Conservation (phyloP, 805 yeast genomes). For the Starmerella lactis-condensi region DNA sequence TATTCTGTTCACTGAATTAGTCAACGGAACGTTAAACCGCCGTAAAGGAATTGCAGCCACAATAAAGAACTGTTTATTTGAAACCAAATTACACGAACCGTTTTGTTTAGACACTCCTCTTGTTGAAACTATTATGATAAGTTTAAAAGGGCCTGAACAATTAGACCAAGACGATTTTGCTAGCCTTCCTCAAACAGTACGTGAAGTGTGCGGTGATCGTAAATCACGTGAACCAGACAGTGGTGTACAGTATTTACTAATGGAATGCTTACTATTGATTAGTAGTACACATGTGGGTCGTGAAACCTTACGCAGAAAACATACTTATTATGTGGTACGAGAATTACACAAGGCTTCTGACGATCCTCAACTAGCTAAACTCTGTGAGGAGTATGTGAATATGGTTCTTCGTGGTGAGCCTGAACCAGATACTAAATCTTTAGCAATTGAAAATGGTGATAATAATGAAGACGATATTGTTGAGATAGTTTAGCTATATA, state of each 20-base stretch:
- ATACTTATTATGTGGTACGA: slow-evolving; percentile 71
- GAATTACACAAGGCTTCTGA: slow-evolving; percentile 49
- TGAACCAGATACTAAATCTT: too few species aligned
- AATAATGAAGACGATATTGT: too few species aligned
- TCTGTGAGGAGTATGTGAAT: slow-evolving; percentile 73
- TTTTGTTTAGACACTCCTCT: slow-evolving; percentile 48
- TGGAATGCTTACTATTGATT: slow-evolving; percentile 62
- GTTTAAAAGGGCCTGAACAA: slow-evolving; percentile 57
- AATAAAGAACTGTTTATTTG: slow-evolving; percentile 75
- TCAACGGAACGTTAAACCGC: slow-evolving; percentile 54
- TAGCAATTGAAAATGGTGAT: too few species aligned
- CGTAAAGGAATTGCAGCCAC: slow-evolving; percentile 88
- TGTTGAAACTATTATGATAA: slow-evolving; percentile 63
- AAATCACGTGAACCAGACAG: slow-evolving; percentile 56
- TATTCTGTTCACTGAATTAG: slow-evolving; percentile 68
- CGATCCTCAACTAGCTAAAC: slow-evolving; percentile 36
- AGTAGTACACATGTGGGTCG: slow-evolving; percentile 60
- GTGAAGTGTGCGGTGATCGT: slow-evolving; percentile 53
- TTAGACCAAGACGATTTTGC: slow-evolving; percentile 71
- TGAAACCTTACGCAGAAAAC: slow-evolving; percentile 56
- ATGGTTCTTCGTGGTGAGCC: slow-evolving; percentile 81
- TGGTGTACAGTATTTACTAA: slow-evolving; percentile 44
- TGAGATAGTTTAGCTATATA: too few species aligned
- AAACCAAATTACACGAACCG: slow-evolving; percentile 43
- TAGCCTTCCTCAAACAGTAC: slow-evolving; percentile 67